These are phyloP conservation scores for Canavalia ensiformis DNA, from an alignment of 306 rosid genomes.

Conservation along the genomic window DNA sequence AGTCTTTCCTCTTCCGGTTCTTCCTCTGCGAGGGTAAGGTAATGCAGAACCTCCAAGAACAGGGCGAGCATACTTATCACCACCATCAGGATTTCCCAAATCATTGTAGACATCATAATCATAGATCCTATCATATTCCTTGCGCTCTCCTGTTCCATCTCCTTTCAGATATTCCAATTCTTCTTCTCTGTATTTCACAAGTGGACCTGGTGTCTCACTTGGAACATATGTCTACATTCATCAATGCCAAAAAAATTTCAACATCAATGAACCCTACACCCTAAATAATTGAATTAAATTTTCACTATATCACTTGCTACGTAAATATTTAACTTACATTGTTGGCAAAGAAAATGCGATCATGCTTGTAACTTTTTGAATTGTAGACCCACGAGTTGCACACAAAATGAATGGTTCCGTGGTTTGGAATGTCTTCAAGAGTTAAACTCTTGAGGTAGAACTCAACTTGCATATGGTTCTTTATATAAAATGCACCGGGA, in stretches of 20 bases:
- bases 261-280: not conserved
- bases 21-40: conserved; percentile 87
- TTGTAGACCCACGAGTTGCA: conserved; percentile 87
- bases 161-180: conserved; percentile 75
- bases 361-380: conserved; percentile 46
- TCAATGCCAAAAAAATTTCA: not conserved
- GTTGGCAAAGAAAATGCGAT: conserved; percentile 74
- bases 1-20: conserved; percentile 66
- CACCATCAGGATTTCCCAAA: conserved; percentile 61
- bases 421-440: conserved; percentile 67
- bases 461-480: conserved; percentile 61
- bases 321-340: conserved; percentile 45
- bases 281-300: too few relatives aligned
- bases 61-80: conserved; percentile 50
- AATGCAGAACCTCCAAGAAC: conserved; percentile 73
- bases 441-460: conserved; percentile 62
- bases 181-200: conserved; percentile 64
- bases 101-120: conserved; percentile 80
- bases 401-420: conserved; percentile 61
- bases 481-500: conserved; percentile 71
- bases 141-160: conserved; percentile 66
- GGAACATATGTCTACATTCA: conserved; percentile 65
- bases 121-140: conserved; percentile 74
- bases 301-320: too few relatives aligned
- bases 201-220: conserved; percentile 61